Conservation (phyloP, 331 rosid genomes). For the Telfairia occidentalis region DNA sequence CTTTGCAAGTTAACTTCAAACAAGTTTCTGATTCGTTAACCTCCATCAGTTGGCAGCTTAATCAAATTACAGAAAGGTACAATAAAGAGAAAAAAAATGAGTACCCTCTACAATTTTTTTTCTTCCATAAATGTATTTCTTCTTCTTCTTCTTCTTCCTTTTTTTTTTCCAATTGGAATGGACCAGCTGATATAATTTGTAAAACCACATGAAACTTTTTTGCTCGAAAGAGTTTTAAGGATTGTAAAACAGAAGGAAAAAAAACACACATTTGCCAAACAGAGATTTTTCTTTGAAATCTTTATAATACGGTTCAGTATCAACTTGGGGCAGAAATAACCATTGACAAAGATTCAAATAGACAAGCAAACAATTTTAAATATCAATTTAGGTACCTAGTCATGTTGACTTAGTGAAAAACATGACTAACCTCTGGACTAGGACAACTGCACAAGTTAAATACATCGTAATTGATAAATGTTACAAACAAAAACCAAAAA, state of each 20-base stretch:
- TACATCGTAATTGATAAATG: neutral
- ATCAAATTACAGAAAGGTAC: neutral
- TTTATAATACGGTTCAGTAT: neutral
- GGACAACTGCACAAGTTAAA: conserved; percentile 5
- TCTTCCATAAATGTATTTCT: neutral
- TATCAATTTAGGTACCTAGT: neutral
- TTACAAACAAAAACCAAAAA: neutral
- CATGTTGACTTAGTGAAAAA: conserved; percentile 1
- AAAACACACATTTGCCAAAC: neutral
- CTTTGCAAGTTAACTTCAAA: neutral
- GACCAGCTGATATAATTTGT: neutral
- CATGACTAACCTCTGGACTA: neutral
- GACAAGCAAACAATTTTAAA: neutral
- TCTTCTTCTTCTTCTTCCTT: neutral
- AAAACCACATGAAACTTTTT: neutral
- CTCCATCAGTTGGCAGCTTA: neutral
- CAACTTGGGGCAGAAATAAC: neutral
- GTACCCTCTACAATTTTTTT: neutral
- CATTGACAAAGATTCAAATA: neutral
- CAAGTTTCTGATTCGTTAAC: neutral
- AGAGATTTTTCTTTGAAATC: neutral
- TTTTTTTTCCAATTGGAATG: neutral
- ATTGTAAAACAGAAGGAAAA: neutral
- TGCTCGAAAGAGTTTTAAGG: neutral
- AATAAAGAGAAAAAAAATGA: neutral